A percentile compares a stretch with the other conserved stretches of the same genome.
phyloP scores from a whole-genome alignment of 306 rosid species.

The Pterocarpus santalinus region DNA sequence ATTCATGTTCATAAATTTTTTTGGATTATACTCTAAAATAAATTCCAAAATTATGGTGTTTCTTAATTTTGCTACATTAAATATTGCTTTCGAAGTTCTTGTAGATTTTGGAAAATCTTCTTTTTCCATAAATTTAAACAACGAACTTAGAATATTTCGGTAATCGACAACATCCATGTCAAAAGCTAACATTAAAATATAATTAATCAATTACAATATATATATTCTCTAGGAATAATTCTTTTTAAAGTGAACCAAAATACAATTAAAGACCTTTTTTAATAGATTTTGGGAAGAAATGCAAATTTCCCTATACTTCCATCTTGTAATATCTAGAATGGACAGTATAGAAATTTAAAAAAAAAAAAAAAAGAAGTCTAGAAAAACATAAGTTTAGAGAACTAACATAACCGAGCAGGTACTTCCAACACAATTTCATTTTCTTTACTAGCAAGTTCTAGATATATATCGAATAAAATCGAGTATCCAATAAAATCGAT shows the following conservation, averaged over 20 bases:
- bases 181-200: not conserved
- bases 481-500: not conserved
- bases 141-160: not conserved
- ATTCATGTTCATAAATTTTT: too few relatives aligned
- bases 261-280: too few relatives aligned
- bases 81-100: not conserved
- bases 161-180: not conserved
- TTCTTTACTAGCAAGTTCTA: not conserved
- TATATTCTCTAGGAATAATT: too few relatives aligned
- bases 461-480: not conserved
- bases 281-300: not conserved
- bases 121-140: not conserved
- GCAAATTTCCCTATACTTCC: too few relatives aligned
- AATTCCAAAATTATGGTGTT: not conserved
- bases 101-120: not conserved
- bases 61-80: conserved; percentile 1
- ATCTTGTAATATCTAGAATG: too few relatives aligned
- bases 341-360: not conserved
- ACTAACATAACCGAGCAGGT: not conserved
- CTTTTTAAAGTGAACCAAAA: not conserved
- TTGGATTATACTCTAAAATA: not conserved
- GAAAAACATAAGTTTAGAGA: not conserved
- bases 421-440: not conserved
- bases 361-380: not conserved
- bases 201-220: not conserved